phyloP scores from a whole-genome alignment of 306 rosid species.

The Acacia acuminata region DNA sequence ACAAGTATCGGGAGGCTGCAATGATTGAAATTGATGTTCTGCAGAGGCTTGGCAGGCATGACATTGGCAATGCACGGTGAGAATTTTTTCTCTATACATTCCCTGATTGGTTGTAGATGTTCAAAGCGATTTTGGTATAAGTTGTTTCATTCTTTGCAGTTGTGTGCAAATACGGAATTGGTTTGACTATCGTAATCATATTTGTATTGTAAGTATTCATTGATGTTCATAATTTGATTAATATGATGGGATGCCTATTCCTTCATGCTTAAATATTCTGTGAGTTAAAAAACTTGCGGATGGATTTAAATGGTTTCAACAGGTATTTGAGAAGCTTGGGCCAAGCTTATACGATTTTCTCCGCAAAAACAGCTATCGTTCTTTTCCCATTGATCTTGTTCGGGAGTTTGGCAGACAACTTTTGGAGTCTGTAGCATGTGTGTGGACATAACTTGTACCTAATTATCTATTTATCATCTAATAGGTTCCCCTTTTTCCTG shows the following conservation, averaged over 20 bases:
- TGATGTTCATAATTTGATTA: constrained; percentile 61
- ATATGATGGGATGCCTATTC: constrained; percentile 52
- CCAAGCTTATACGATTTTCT: constrained; percentile 94
- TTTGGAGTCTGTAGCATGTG: constrained; percentile 96
- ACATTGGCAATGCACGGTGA: constrained; percentile 67
- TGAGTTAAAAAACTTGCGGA: constrained; percentile 81
- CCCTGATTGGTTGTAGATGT: constrained; percentile 41
- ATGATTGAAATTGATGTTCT: constrained; percentile 80
- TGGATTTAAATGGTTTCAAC: constrained; percentile 82
- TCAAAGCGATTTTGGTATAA: constrained; percentile 60
- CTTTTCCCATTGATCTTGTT: constrained; percentile 91
- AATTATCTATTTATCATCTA: constrained; percentile 40
- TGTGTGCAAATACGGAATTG: constrained; percentile 97
- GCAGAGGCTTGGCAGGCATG: constrained; percentile 68
- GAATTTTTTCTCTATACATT: constrained; percentile 31
- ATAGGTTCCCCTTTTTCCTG: constrained; percentile 26
- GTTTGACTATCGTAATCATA: constrained; percentile 94
- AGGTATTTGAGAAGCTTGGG: constrained; percentile 97
- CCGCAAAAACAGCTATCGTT: constrained; percentile 88
- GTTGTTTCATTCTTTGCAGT: constrained; percentile 81
- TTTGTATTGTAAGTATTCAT: constrained; percentile 87
- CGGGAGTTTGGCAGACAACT: constrained; percentile 94
- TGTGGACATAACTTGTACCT: constrained; percentile 74
- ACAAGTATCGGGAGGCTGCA: constrained; percentile 76
- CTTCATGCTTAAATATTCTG: constrained; percentile 72